Evolutionary conservation across 148 eudicot genomes (phyloP).

Genomic region (Silene conica): DNA sequence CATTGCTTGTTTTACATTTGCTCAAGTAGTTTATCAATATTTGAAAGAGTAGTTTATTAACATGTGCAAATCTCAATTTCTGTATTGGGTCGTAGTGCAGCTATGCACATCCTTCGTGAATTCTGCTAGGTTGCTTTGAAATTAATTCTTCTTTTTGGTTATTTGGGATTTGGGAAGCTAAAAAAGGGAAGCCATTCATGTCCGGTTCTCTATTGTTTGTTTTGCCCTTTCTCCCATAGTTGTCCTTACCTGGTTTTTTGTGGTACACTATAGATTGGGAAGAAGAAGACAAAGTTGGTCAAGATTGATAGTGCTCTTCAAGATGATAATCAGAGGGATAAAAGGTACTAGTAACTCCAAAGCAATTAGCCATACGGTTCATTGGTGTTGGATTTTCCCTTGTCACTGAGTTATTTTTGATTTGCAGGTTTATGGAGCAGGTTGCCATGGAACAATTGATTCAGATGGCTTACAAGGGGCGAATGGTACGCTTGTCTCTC

Average conservation of each 20-base stretch:
- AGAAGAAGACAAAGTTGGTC: conserved; percentile 33
- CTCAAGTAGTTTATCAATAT: background rate
- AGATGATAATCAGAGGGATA: conserved; percentile 32
- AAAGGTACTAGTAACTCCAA: conserved; percentile 24
- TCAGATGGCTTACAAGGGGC: conserved; percentile 54
- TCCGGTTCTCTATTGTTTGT: background rate
- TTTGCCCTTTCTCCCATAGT: background rate
- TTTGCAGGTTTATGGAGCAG: conserved; percentile 45
- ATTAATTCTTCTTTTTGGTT: background rate
- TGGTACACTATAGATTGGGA: conserved; percentile 31
- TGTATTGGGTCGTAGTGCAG: background rate
- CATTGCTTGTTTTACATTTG: background rate
- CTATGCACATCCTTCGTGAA: background rate
- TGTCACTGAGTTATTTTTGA: conserved; percentile 10
- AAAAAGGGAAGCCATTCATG: background rate
- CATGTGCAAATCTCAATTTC: background rate
- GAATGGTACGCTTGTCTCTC: conserved; percentile 34
- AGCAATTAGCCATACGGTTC: background rate
- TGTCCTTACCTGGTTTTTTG: conserved; percentile 13
- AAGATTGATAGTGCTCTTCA: conserved; percentile 41
- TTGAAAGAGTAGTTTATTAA: conserved; percentile 3
- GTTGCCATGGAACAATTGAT: conserved; percentile 48
- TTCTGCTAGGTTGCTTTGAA: background rate
- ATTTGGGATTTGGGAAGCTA: background rate
- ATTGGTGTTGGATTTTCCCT: background rate